Evolutionary conservation across 192 early-diverging fungal species (phyloP), one percentile per base, ranked within the genome.

Genomic region (Dissophora globulifera): DNA sequence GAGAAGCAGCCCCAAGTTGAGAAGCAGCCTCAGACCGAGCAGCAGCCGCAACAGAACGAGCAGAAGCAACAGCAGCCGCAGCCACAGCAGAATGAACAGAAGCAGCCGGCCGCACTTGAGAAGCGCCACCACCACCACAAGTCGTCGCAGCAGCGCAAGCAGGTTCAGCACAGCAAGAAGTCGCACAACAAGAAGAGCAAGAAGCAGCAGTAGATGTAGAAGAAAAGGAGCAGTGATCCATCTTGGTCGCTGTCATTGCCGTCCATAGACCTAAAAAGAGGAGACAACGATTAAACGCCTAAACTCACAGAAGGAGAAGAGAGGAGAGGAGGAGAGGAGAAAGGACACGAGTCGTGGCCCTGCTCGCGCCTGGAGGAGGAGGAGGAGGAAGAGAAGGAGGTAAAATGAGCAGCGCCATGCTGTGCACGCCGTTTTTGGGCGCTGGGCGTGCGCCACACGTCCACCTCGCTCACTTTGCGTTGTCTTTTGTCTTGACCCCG

Each of bases 61-160:
- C 43, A 45, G 16, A 4, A 12, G 43, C 43, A 45, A n/a, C 43
- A 45, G 43, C 43, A 45, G 43, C 43, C 20, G 51, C 32, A 11
- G 29, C 52, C 13, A 31, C 29, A 32, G 52, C 47, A 8, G 20
- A 38, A 38, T 38, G 43, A 45, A n/a, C 43, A 45, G 43, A 5
- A 12, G 43, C 43, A 45, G 43, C 43, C 41, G 12, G 26, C 8
- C 4, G 49, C 50, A 10, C 4, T 45, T 15, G 15, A 4, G 20
- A 63, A 63, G 61, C 50, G 50, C 48, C 61, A 63, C 20, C 61
- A 63, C 35, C 61, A 63, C 38, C 61, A 63, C 40, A 46, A n/a
- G 25, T 19, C 8, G 29, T 4, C 23, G 4, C 46, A 33, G 45
- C 17, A 40, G 22, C 4, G 48, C 43, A n/a, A n/a, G n/a, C n/a